phyloP scores from a whole-genome alignment of 2,329 filamentous ascomycete species.

The Exophiala lecanii-corni region DNA sequence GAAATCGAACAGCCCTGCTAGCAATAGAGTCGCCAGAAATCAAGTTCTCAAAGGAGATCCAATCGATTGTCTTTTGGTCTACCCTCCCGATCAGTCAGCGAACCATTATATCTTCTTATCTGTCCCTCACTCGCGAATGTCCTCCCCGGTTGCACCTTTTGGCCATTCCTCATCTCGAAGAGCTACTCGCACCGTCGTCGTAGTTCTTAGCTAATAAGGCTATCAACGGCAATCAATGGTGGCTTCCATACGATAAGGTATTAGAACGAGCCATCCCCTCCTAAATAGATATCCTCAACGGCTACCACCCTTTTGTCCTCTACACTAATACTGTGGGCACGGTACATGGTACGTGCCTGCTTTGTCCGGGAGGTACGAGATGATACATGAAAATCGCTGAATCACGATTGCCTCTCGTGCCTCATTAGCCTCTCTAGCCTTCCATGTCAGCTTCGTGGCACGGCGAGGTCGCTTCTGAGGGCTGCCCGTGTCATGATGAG shows the following conservation, averaged over 20 bases:
- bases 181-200: not conserved
- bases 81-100: too few species aligned
- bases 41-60: too few species aligned
- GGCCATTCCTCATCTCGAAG: slow-evolving; percentile 1
- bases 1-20: too few species aligned
- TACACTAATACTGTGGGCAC: not conserved
- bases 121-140: not conserved
- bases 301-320: not conserved
- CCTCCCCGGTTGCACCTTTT: not conserved
- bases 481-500: slow-evolving; percentile 2
- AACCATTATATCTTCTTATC: slow-evolving; percentile 1
- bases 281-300: slow-evolving; percentile 1
- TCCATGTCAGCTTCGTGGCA: slow-evolving; percentile 6
- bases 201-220: not conserved
- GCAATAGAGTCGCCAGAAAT: too few species aligned
- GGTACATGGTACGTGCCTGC: not conserved
- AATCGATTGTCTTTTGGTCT: too few species aligned
- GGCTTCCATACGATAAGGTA: not conserved
- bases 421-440: slow-evolving; percentile 4
- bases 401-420: too few species aligned
- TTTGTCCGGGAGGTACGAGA: not conserved
- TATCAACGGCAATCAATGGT: not conserved
- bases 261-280: slow-evolving; percentile 2
- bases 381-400: not conserved
- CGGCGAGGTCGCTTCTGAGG: slow-evolving; percentile 11